Percentiles rank a stretch among this genome's conserved stretches.
phyloP scores from a whole-genome alignment of 805 yeast genomes.

The Ogataea zsoltii region DNA sequence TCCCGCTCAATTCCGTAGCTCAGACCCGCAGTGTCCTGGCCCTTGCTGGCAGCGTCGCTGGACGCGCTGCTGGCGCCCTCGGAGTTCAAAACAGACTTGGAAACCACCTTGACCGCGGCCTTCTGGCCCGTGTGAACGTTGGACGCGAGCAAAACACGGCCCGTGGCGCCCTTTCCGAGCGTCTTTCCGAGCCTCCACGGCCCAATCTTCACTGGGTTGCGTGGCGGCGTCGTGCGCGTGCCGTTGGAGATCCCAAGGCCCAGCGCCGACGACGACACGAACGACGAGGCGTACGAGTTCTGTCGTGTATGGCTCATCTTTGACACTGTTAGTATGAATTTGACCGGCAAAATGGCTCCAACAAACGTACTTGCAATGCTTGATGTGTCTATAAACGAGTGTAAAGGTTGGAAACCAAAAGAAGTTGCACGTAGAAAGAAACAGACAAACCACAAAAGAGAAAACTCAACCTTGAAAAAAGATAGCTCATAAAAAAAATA shows the following conservation, averaged over 20 bases:
- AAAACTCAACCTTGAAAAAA: not conserved
- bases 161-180: slow-evolving; percentile 94
- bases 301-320: slow-evolving; percentile 52
- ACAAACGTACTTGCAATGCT: too few species aligned
- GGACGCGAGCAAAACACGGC: slow-evolving; percentile 89
- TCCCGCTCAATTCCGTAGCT: slow-evolving; percentile 88
- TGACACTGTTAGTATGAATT: not conserved
- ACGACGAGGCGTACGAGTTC: slow-evolving; percentile 58
- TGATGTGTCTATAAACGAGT: slow-evolving; percentile 1
- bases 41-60: slow-evolving; percentile 28
- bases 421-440: not conserved
- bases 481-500: not conserved
- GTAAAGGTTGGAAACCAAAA: not conserved
- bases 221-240: slow-evolving; percentile 24
- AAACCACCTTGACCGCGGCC: slow-evolving; percentile 96
- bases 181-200: slow-evolving; percentile 98
- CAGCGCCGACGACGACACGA: slow-evolving; percentile 45
- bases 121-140: slow-evolving; percentile 81
- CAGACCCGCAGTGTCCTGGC: slow-evolving; percentile 53
- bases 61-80: slow-evolving; percentile 9
- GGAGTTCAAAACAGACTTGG: slow-evolving; percentile 67
- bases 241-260: slow-evolving; percentile 32
- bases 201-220: slow-evolving; percentile 59
- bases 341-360: too few species aligned
- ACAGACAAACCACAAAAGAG: too few species aligned